Base-by-base conservation (phyloP, 345 rosid species). In the Lagerstroemia speciosa region DNA sequence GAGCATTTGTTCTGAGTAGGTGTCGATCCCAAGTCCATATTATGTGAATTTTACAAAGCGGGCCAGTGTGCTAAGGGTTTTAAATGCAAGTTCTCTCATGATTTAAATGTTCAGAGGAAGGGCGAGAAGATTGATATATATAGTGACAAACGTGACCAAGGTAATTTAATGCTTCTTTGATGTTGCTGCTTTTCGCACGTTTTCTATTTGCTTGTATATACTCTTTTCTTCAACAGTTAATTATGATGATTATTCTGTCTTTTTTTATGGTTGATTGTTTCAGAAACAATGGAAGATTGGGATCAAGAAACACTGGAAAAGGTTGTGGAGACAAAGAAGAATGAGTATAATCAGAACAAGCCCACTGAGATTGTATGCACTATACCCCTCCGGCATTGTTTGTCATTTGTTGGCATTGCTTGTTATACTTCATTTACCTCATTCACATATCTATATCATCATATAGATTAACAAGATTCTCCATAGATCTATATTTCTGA, bases 61-160 rank as follows among this genome's bases (percentile, higher is more conserved):
- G 96, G 97, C 67, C 98, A 91, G 69, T 93, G 98, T 70, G 78
- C 82, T 2, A 87, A 93, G 75, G 97, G 96, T 36, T 91, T 91
- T 73, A 87, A 91, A 80, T 93, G 97, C 90, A 93, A 93, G 73
- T 87, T 93, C 72, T 93, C 98, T 0, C 98, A 93, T 68, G 97
- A 89, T 79, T 70, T 93, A 84, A 93, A 89, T 82, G 80, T 93
- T 62, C 94, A 89, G 80, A 84, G 98, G 74, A 93, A 93, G 89
- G 98, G 98, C 45, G 98, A 87, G 81, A 93, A 93, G 85, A 89
- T 91, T 67, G 95, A 89, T 69, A 70, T 93, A 62, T 93, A 89
- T 73, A 87, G 94, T 61, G 97, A 91, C 65, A 82, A 82, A 84
- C 98, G 96, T 32, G 97, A 93, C 48, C 64, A 83, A 85, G 96